Base-by-base conservation (phyloP, 1,284 basidiomycete genomes). In the Wolfiporia cocos region DNA sequence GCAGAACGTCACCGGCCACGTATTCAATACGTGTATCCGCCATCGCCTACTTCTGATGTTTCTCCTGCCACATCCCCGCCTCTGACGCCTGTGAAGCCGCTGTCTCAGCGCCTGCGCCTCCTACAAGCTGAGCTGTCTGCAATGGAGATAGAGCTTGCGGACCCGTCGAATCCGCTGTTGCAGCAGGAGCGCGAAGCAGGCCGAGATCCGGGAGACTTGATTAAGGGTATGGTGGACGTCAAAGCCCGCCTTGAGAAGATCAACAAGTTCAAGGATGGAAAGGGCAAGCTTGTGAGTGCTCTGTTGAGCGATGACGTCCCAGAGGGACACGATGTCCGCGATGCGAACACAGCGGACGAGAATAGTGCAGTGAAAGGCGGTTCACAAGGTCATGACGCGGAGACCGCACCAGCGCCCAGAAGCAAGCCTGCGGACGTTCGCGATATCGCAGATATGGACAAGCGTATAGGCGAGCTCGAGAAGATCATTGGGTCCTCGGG, bases 401-500 rank as follows among this genome's bases (percentile, higher is more conserved):
- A 46, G 15, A 32, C 37, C 14, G 20, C 14, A 42, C 42, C 36
- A 41, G 43, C 17, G 20, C 28, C 24, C 33, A 53, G 48, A 3
- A 39, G 33, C 0, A 52, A 49, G n/a, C 47, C 47, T 2, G 51
- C 49, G 5, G 58, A 63, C 29, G 68, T 67, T 34, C 61, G 67
- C 18, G 69, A 76, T 34, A 62, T 87, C 23, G 74, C 79, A 2
- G 84, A 87, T 41, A 74, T 93, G 59, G 92, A 95, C 60, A 71
- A 69, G 53, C 76, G 92, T 11, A 72, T 96, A 1, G 82, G 86
- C 6, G 76, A 83, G 45, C 67, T 95, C 15, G 92, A 96, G 59
- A 78, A 76, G 47, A 52, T 87, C 12, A 71, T 96, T 19, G 92
- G 92, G 3, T 80, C 86, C 11, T 80, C 81, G 17, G 80, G 70